Percentiles rank a stretch among this genome's conserved stretches.
These are phyloP conservation scores for Hippophae tibetana DNA, from an alignment of 306 rosid genomes.

Conservation along the genomic window DNA sequence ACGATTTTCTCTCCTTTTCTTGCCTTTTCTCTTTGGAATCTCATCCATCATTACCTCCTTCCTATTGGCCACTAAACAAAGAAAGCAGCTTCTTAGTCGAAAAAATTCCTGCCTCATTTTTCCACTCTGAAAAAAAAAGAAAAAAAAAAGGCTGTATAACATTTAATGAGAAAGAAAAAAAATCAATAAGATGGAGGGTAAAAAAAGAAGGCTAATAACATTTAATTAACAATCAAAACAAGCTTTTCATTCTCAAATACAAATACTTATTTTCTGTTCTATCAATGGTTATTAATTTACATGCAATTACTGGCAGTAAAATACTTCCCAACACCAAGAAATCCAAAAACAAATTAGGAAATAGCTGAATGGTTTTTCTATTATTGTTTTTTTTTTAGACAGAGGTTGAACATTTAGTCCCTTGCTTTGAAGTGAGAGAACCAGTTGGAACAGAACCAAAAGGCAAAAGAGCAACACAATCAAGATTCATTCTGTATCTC, in stretches of 20 bases:
- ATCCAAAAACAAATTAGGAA: slow-evolving; percentile 15
- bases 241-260: slow-evolving; percentile 25
- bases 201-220: too few species aligned
- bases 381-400: slow-evolving; percentile 16
- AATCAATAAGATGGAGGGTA: slow-evolving; percentile 12
- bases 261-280: slow-evolving; percentile 19
- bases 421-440: slow-evolving; percentile 49
- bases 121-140: slow-evolving; percentile 14
- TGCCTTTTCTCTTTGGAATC: slow-evolving; percentile 22
- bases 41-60: slow-evolving; percentile 16
- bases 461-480: slow-evolving; percentile 58
- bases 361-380: not conserved
- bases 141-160: slow-evolving; percentile 19
- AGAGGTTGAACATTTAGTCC: slow-evolving; percentile 64
- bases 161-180: not conserved
- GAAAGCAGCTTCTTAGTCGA: slow-evolving; percentile 21
- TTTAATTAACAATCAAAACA: slow-evolving; percentile 16
- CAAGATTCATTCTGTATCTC: slow-evolving; percentile 49
- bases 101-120: slow-evolving; percentile 26
- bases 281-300: slow-evolving; percentile 21
- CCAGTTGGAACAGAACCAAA: slow-evolving; percentile 44
- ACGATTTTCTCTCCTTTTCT: slow-evolving; percentile 2
- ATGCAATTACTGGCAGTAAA: slow-evolving; percentile 22
- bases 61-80: slow-evolving; percentile 5
- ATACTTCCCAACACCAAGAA: slow-evolving; percentile 26